Conservation (phyloP, 495 filamentous ascomycete species). For the Corynascus novoguineensis region DNA sequence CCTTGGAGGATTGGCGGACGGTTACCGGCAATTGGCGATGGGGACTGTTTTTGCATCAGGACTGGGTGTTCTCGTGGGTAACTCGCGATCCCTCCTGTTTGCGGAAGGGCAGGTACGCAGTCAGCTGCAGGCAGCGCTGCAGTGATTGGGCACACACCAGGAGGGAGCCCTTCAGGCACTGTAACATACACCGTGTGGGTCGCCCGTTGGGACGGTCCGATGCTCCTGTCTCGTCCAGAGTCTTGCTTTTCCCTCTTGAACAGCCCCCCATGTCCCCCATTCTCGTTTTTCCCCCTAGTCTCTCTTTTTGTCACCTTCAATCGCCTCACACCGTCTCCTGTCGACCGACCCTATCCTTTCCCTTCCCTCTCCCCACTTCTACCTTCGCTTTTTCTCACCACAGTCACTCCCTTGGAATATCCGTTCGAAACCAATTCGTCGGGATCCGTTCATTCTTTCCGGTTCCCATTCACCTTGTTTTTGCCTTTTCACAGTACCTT, state of each 20-base stretch:
- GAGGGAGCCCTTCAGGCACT: neutral
- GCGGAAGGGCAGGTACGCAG: too few relatives aligned
- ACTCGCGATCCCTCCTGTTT: neutral
- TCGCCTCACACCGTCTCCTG: conserved; percentile 30
- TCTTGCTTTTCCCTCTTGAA: conserved; percentile 32
- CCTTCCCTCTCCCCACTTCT: conserved; percentile 28
- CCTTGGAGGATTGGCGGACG: too few relatives aligned
- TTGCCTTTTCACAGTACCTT: conserved; percentile 14
- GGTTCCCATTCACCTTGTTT: conserved; percentile 33
- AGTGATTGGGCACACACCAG: conserved; percentile 1
- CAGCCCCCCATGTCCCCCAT: conserved; percentile 33
- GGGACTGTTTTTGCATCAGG: neutral
- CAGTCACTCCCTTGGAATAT: conserved; percentile 40
- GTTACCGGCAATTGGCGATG: neutral
- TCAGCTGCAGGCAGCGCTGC: neutral
- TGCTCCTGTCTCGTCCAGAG: conserved; percentile 18
- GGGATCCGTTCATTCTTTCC: conserved; percentile 39
- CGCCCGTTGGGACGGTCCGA: conserved; percentile 8
- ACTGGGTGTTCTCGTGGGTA: too few relatives aligned
- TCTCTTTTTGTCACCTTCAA: conserved; percentile 32
- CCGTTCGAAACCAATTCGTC: conserved; percentile 25
- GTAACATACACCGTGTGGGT: conserved; percentile 6
- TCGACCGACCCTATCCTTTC: conserved; percentile 26
- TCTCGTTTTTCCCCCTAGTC: conserved; percentile 27
- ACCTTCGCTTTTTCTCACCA: conserved; percentile 37